These are phyloP conservation scores for Fusarium sp. DNA, from an alignment of 2,329 filamentous ascomycete genomes.

Conservation along the genomic window DNA sequence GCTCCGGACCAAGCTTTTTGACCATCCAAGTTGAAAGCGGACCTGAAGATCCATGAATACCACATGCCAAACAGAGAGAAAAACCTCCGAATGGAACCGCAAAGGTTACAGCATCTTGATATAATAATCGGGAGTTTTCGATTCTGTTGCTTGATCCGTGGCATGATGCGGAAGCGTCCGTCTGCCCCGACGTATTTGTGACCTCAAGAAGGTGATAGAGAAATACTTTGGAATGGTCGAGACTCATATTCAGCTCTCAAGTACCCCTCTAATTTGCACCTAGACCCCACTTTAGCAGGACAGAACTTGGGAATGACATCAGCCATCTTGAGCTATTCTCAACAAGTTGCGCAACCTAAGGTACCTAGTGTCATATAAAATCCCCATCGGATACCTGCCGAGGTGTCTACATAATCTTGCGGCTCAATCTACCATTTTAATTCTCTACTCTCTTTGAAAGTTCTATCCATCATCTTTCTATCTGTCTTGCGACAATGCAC, in stretches of 20 bases:
- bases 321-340: constrained; percentile 34
- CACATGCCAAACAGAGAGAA: neutral
- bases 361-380: constrained; percentile 25
- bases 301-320: constrained; percentile 40
- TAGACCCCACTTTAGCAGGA: constrained; percentile 27
- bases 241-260: neutral
- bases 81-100: constrained; percentile 1
- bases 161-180: constrained; percentile 17
- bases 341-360: constrained; percentile 30
- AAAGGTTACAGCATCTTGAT: neutral
- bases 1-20: constrained; percentile 12
- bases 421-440: neutral
- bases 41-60: constrained; percentile 28
- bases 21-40: constrained; percentile 23
- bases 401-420: neutral
- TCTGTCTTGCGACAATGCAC: constrained; percentile 13
- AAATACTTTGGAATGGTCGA: constrained; percentile 6
- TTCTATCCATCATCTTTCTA: neutral
- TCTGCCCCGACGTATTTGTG: constrained; percentile 9
- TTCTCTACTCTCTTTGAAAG: constrained; percentile 10
- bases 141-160: constrained; percentile 1
- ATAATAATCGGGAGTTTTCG: constrained; percentile 4
- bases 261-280: constrained; percentile 16
- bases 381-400: neutral
- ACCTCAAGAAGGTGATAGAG: constrained; percentile 5